Evolutionary conservation across 2,329 filamentous ascomycete species (phyloP), one percentile per base, ranked within the genome.

Genomic region (Trichoderma lentiforme): DNA sequence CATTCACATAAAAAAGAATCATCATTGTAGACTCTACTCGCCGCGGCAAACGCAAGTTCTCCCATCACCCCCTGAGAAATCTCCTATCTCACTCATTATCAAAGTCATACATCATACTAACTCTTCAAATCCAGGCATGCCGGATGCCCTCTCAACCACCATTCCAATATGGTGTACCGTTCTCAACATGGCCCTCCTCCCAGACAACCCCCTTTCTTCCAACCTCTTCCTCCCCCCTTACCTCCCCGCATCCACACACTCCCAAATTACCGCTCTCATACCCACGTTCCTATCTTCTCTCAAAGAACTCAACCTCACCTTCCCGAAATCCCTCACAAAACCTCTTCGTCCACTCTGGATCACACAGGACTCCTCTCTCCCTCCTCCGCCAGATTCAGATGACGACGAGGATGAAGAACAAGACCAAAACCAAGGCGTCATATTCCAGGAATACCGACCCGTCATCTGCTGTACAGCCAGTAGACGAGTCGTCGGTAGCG

Each of bases 1-100:
- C 39, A 65, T 15, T 1, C 3, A n/a, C 7, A 7, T 34, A 18
- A 14, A 53, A 53, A 30, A 90, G 90, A 43, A 90, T 91, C 80
- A 91, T 98, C 72, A 90, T 99, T 71, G 92, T 98, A 57, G 96
- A 99, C 82, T 98, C 94, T 30, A 99, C 96, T 0, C 87, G 96
- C 71, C 87, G 95, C 67, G 96, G 96, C 11, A 98, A 98, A 84
- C 88, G 92, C 89, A 84, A 76, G 86, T 43, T 34, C 36, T 15
- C 14, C 28, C 3, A 34, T 12, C 43, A n/a, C 7, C 24, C 36
- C 36, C 0, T 39, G 6, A 39, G 36, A 39, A 39, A 39, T 18
- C 6, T 8, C 36, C 1, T 0, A 72, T 18, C 57, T 53, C 14
- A 14, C 34, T 65, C 32, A 26, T 9, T 8, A 63, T 26, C 12